Conservation (phyloP, 2,329 filamentous ascomycete species). For the Fusarium lateritium region DNA sequence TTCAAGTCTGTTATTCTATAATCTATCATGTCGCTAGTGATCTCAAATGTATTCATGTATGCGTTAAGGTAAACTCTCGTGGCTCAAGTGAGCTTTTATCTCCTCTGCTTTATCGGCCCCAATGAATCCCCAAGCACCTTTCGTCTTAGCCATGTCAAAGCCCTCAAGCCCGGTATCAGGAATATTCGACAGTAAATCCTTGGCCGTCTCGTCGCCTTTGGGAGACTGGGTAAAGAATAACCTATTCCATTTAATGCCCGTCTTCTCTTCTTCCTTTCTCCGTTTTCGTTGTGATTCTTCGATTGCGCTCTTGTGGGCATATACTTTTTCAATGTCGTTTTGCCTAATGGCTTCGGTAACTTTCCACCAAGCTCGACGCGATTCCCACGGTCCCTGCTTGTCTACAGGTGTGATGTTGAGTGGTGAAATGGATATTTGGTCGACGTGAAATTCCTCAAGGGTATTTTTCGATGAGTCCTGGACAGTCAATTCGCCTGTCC, state of each 20-base stretch:
- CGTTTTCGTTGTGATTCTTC: slow-evolving; percentile 86
- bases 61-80: slow-evolving; percentile 61
- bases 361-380: slow-evolving; percentile 82
- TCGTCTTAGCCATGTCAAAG: slow-evolving; percentile 3
- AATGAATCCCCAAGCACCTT: slow-evolving; percentile 18
- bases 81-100: not conserved
- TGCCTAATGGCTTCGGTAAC: slow-evolving; percentile 79
- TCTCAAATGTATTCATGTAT: slow-evolving; percentile 13
- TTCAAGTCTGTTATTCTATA: no score
- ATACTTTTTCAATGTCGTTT: slow-evolving; percentile 81
- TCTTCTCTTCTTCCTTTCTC: slow-evolving; percentile 75
- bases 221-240: slow-evolving; percentile 30
- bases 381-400: slow-evolving; percentile 85
- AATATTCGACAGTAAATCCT: not conserved
- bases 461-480: slow-evolving; percentile 14
- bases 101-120: slow-evolving; percentile 6
- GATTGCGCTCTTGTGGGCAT: slow-evolving; percentile 81
- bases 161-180: not conserved
- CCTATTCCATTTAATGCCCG: slow-evolving; percentile 39
- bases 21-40: no score
- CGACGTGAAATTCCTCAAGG: slow-evolving; percentile 12
- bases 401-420: slow-evolving; percentile 59
- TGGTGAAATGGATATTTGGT: slow-evolving; percentile 11
- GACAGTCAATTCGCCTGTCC: slow-evolving; percentile 1
- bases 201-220: not conserved